phyloP scores from a whole-genome alignment of 2,329 filamentous ascomycete species.

The Fusarium equiseti region DNA sequence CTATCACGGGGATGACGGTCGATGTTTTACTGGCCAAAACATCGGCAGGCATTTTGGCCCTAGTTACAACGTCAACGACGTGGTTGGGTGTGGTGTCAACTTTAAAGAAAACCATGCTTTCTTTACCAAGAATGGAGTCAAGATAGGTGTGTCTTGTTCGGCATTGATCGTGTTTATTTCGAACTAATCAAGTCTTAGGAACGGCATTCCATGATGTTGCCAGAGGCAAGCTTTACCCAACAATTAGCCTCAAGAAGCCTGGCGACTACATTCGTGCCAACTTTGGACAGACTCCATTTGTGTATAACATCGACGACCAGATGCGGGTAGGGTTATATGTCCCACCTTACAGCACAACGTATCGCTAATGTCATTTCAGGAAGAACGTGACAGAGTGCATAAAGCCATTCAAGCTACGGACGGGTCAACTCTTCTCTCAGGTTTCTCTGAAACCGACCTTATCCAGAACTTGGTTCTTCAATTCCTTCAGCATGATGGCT shows the following conservation, averaged over 20 bases:
- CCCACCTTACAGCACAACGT: neutral
- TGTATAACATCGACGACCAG: conserved; percentile 91
- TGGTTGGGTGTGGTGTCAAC: conserved; percentile 75
- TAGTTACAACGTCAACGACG: conserved; percentile 67
- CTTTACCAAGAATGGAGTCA: conserved; percentile 74
- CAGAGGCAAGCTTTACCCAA: conserved; percentile 73
- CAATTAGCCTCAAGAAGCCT: conserved; percentile 73
- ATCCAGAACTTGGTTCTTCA: conserved; percentile 86
- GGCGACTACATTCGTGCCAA: conserved; percentile 73
- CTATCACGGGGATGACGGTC: conserved; percentile 77
- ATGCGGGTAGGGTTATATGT: conserved; percentile 71
- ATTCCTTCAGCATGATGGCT: conserved; percentile 94
- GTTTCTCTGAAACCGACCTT: conserved; percentile 78
- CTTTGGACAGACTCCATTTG: conserved; percentile 81
- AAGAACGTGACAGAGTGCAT: conserved; percentile 70
- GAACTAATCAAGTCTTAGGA: conserved; percentile 57
- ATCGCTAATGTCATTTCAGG: conserved; percentile 55
- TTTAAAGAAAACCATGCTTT: conserved; percentile 74
- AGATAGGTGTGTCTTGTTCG: conserved; percentile 60
- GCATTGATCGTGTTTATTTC: neutral
- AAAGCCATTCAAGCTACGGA: conserved; percentile 69
- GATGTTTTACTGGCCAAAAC: conserved; percentile 68
- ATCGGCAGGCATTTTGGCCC: conserved; percentile 69
- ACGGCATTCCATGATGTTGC: conserved; percentile 76
- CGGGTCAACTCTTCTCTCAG: conserved; percentile 71